Percentiles rank a stretch among this genome's conserved stretches.
Evolutionary conservation across 805 yeast genomes (phyloP).

Genomic region (Saccharomycopsis sp.): DNA sequence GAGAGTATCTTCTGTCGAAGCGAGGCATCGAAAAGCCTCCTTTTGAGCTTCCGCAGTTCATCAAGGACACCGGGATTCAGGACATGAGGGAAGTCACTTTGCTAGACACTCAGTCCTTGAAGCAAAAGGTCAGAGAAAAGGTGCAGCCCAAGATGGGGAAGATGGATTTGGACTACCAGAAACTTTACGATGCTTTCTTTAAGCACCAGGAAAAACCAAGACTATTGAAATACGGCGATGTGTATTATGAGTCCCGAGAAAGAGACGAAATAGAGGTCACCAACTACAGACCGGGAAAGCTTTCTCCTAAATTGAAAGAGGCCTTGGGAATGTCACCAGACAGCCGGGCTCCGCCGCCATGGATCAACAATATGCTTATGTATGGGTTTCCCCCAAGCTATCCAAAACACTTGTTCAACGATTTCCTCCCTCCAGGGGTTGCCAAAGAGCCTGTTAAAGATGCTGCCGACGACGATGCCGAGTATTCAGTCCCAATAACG

Average conservation of each 20-base stretch:
- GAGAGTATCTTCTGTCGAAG: conserved; percentile 63
- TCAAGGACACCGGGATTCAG: conserved; percentile 75
- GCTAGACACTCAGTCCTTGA: conserved; percentile 46
- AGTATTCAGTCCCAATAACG: conserved; percentile 21
- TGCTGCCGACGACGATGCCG: conserved; percentile 12
- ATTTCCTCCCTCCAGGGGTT: conserved; percentile 31
- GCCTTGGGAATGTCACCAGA: conserved; percentile 62
- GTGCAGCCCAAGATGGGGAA: conserved; percentile 88
- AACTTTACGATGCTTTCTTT: conserved; percentile 80
- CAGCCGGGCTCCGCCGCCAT: conserved; percentile 56
- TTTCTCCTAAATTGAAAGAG: conserved; percentile 52
- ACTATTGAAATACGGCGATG: conserved; percentile 63
- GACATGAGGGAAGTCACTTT: conserved; percentile 68
- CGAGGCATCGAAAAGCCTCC: conserved; percentile 63
- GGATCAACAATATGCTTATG: conserved; percentile 64
- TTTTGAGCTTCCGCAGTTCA: conserved; percentile 71
- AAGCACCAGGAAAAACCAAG: conserved; percentile 70
- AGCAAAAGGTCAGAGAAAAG: conserved; percentile 70
- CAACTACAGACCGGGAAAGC: conserved; percentile 55
- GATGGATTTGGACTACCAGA: conserved; percentile 78
- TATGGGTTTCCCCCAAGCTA: conserved; percentile 84
- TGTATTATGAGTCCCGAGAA: conserved; percentile 74
- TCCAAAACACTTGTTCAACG: conserved; percentile 35
- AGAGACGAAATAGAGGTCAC: conserved; percentile 37
- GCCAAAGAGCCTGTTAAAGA: conserved; percentile 19